Evolutionary conservation across 2,329 filamentous ascomycete species (phyloP), one percentile per base, ranked within the genome.

Genomic region (Fusarium sororula): DNA sequence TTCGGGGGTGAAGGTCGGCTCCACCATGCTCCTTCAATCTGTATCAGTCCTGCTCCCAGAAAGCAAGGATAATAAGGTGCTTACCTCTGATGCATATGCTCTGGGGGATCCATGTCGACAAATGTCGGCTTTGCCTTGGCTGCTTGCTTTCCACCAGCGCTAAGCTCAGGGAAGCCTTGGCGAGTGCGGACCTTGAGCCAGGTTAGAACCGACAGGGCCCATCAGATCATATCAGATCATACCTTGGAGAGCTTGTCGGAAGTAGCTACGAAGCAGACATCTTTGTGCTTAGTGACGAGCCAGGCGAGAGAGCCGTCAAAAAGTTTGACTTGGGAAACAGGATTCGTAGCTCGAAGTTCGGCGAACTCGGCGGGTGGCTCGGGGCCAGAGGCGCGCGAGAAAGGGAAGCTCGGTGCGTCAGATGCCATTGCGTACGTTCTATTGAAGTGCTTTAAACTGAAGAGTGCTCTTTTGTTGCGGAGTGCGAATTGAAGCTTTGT

Each of bases 51-150:
- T 42, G 5, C 10, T 4, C 6, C 20, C 12, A 12, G 15, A 1
- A 7, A 14, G 7, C 5, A 8, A 18, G 20, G n/a, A 6, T 39
- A 3, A 11, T 20, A 22, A 38, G 17, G 26, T 53, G 48, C 59
- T 61, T 75, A 82, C 83, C 84, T 82, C 66, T 87, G 84, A 20
- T 80, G 76, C 82, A 84, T 85, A 64, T 88, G 86, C 6, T 82
- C 81, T 0, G 86, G 86, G 8, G 84, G 76, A 66, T 87, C 85
- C 84, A 87, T 87, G 72, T 87, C 85, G 10, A 87, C 86, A 72
- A 87, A 87, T 1, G 85, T 87, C 2, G 86, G 84, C 63, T 83
- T 85, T 42, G 82, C 84, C 70, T 86, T 85, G n/a, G 83, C 85
- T 13, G 86, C 86, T 42, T 81, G 79, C 68, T 85, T 87, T 13